Conservation (phyloP, 371 early-diverging fungal genomes). For the Lichtheimia ornata region DNA sequence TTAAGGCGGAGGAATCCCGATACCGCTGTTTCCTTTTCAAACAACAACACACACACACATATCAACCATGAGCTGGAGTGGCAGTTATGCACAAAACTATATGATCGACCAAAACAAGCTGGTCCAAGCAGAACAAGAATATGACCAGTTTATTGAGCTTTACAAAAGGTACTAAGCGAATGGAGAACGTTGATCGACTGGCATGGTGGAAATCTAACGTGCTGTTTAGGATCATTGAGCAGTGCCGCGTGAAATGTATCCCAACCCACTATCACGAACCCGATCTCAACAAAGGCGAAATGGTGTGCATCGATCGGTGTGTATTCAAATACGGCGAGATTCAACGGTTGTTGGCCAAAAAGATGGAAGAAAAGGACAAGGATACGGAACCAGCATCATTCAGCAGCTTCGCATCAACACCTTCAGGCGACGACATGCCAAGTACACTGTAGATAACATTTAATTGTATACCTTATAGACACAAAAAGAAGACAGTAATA, state of each 20-base stretch:
- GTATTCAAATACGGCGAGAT: conserved; percentile 85
- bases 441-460: conserved; percentile 11
- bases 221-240: conserved; percentile 64
- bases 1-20: no score
- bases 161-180: conserved; percentile 60
- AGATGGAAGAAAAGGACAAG: conserved; percentile 42
- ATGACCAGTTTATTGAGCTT: conserved; percentile 78
- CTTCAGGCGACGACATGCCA: conserved; percentile 5
- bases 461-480: conserved; percentile 1
- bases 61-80: conserved; percentile 37
- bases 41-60: not conserved
- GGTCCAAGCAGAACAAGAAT: conserved; percentile 76
- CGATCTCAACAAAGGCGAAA: conserved; percentile 94
- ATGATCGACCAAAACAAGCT: conserved; percentile 64
- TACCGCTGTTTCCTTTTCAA: no score
- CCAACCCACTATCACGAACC: conserved; percentile 80
- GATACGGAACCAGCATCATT: conserved; percentile 27
- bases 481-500: not conserved
- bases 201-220: not conserved
- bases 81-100: conserved; percentile 44
- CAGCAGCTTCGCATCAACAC: conserved; percentile 8
- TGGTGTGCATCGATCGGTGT: conserved; percentile 94
- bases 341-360: conserved; percentile 72
- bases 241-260: conserved; percentile 93
- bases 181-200: no score